Conservation (phyloP, 2,329 filamentous ascomycete species). For the Ceratocystis destructans region DNA sequence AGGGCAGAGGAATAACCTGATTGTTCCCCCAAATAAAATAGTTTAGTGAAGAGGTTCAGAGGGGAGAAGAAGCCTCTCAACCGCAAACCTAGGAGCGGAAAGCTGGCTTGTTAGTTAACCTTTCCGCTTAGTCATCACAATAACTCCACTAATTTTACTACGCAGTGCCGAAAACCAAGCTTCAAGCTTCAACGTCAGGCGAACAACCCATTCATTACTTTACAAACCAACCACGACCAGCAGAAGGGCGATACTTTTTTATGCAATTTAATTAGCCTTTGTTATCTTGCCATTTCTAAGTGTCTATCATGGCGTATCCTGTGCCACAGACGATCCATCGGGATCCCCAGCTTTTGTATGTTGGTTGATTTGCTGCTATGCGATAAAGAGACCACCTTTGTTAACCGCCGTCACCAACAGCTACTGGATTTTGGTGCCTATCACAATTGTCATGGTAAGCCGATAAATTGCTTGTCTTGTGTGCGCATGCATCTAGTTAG, state of each 20-base stretch:
- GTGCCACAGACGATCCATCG: constrained; percentile 76
- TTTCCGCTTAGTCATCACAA: constrained; percentile 12
- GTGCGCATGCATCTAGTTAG: not conserved
- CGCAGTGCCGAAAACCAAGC: not conserved
- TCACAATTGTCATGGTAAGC: constrained; percentile 78
- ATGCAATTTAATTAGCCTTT: not conserved
- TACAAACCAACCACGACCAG: not conserved
- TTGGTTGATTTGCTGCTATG: constrained; percentile 18
- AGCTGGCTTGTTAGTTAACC: constrained; percentile 18
- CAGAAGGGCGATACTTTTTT: too few species aligned
- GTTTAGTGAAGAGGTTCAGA: not conserved
- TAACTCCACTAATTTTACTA: constrained; percentile 2
- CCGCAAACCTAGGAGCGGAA: constrained; percentile 4
- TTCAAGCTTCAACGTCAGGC: constrained; percentile 7
- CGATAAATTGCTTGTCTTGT: not conserved
- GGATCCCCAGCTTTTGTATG: constrained; percentile 96
- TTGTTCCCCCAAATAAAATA: not conserved
- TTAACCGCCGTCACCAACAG: constrained; percentile 35
- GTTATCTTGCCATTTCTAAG: not conserved
- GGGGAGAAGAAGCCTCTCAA: not conserved
- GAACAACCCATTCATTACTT: not conserved
- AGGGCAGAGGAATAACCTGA: not conserved
- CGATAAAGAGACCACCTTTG: constrained; percentile 18
- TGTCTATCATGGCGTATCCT: not conserved
- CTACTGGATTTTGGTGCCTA: constrained; percentile 98